A percentile compares a stretch with the other conserved stretches of the same genome.
phyloP scores from a whole-genome alignment of 2,329 filamentous ascomycete genomes.

The Bimuria novae-zelandiae region DNA sequence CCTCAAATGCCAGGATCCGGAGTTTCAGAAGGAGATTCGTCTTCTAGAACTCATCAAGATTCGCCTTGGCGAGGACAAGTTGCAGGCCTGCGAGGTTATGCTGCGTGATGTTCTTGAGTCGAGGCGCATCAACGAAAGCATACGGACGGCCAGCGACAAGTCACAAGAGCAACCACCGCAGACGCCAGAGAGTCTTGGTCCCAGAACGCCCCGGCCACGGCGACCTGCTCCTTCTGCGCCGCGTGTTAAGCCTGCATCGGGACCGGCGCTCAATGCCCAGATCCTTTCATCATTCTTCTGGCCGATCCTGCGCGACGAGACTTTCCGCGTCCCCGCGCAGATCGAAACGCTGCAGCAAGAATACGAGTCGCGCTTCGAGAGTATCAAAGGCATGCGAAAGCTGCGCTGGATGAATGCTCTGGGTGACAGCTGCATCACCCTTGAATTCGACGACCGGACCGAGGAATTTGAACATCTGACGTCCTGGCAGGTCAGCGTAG shows the following conservation, averaged over 20 bases:
- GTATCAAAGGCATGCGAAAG: slow-evolving; percentile 80
- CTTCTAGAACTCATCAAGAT: slow-evolving; percentile 87
- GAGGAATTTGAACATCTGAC: slow-evolving; percentile 75
- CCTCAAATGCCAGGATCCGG: slow-evolving; percentile 61
- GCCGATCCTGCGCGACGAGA: slow-evolving; percentile 76
- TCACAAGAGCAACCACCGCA: slow-evolving; percentile 21
- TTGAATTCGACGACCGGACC: slow-evolving; percentile 81
- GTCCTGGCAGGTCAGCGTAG: slow-evolving; percentile 85
- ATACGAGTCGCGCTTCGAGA: slow-evolving; percentile 78
- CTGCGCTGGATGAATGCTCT: slow-evolving; percentile 86
- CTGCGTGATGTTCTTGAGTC: slow-evolving; percentile 90
- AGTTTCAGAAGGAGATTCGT: slow-evolving; percentile 77
- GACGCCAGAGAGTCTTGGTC: slow-evolving; percentile 26
- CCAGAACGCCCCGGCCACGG: slow-evolving; percentile 33
- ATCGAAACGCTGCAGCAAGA: slow-evolving; percentile 65
- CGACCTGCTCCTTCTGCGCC: slow-evolving; percentile 24
- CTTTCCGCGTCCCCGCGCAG: slow-evolving; percentile 65
- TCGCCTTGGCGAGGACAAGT: slow-evolving; percentile 79
- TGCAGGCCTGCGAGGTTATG: slow-evolving; percentile 98
- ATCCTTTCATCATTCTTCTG: slow-evolving; percentile 93
- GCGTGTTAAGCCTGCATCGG: slow-evolving; percentile 37
- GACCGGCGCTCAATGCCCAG: slow-evolving; percentile 68
- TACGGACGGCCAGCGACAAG: slow-evolving; percentile 30
- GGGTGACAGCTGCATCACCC: slow-evolving; percentile 77
- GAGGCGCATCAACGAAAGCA: slow-evolving; percentile 67